A percentile compares a stretch with the other conserved stretches of the same genome.
These are phyloP conservation scores for Penicillium expansum DNA, from an alignment of 2,329 filamentous ascomycete genomes.

Conservation along the genomic window DNA sequence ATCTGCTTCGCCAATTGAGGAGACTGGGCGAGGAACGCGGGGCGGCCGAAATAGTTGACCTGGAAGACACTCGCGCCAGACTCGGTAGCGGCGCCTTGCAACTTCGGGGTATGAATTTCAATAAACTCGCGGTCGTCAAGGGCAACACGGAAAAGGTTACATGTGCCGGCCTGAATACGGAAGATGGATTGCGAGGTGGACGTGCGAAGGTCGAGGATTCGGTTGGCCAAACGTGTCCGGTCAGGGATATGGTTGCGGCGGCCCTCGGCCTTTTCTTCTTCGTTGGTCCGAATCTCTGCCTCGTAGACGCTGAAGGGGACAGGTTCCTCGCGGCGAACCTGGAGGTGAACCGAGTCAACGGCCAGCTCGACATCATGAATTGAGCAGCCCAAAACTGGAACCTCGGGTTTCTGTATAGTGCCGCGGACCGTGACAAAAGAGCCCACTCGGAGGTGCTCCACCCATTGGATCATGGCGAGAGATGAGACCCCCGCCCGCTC, in stretches of 20 bases:
- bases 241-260: conserved; percentile 64
- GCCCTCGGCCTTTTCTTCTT: conserved; percentile 56
- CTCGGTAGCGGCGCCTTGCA: conserved; percentile 86
- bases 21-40: conserved; percentile 85
- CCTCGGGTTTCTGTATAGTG: conserved; percentile 67
- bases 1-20: conserved; percentile 93
- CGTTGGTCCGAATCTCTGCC: conserved; percentile 60
- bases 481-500: conserved; percentile 61
- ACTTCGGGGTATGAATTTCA: conserved; percentile 90
- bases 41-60: conserved; percentile 84
- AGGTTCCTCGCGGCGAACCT: conserved; percentile 59
- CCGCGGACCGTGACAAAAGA: conserved; percentile 75
- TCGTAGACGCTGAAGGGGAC: conserved; percentile 69
- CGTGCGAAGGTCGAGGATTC: conserved; percentile 82
- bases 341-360: conserved; percentile 63
- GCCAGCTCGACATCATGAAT: conserved; percentile 74
- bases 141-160: conserved; percentile 73
- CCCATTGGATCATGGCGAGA: conserved; percentile 79
- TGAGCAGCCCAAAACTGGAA: conserved; percentile 71
- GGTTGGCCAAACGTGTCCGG: conserved; percentile 71
- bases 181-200: conserved; percentile 84
- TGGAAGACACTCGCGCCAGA: conserved; percentile 89
- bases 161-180: conserved; percentile 77
- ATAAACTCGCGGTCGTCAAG: conserved; percentile 77
- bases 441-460: conserved; percentile 75